Percentiles rank a stretch among this genome's conserved stretches.
phyloP scores from a whole-genome alignment of 768 basidiomycete species.

The Arthromyces matolae region DNA sequence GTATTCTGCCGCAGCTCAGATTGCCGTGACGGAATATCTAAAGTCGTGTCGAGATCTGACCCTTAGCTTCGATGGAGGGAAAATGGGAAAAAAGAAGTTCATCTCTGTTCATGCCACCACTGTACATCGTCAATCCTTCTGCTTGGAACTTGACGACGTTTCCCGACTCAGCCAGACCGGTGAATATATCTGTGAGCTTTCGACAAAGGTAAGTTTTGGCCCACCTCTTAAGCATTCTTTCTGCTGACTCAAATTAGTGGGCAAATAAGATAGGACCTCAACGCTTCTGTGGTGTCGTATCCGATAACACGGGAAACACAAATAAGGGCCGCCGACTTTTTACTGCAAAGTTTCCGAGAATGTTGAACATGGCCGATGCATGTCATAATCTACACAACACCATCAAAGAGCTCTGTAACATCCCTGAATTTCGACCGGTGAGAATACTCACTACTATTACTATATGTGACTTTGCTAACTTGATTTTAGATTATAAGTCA shows the following conservation, averaged over 20 bases:
- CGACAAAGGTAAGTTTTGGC: background rate
- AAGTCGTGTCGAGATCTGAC: background rate
- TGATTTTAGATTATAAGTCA: no score
- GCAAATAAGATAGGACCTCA: background rate
- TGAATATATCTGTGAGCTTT: background rate
- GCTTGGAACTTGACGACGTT: conserved; percentile 1
- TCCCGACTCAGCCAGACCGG: background rate
- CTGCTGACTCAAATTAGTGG: background rate
- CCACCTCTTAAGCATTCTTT: background rate
- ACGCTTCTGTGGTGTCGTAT: no score
- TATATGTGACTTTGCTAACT: no score
- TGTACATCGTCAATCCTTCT: no score
- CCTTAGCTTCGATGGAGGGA: conserved; percentile 5
- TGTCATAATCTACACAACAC: background rate
- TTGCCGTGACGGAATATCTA: background rate
- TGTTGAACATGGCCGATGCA: background rate
- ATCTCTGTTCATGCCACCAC: conserved; percentile 3
- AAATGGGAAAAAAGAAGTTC: conserved; percentile 7
- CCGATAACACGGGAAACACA: no score
- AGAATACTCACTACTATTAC: no score
- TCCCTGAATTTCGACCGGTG: conserved; percentile 6
- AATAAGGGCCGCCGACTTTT: no score
- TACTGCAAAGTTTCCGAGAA: background rate
- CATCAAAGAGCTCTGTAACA: background rate
- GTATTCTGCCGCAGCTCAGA: background rate